Base-by-base conservation (phyloP, 78 protist genomes). In the Tieghemostelium lacteum region DNA sequence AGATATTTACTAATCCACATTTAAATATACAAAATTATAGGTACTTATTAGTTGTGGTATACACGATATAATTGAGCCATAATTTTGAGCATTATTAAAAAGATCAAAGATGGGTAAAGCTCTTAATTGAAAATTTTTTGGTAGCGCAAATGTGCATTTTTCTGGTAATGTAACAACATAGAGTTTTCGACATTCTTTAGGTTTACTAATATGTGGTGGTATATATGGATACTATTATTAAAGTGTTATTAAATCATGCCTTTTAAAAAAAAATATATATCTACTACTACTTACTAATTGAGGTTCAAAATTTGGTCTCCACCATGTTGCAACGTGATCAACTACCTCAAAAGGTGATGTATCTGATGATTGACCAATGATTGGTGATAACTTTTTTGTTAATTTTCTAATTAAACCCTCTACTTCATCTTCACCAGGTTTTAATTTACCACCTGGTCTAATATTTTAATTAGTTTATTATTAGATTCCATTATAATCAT, bases 61-160 rank as follows among this genome's bases (percentile, higher is more conserved):
- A 50, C 92, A 58, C 16, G 88, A 64, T 33, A 93, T 93, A 14
- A 75, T 45, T n/a, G 88, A 20, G 0, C 95, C 95, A 67, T 93
- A 93, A 39, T 73, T 26, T 66, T 52, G 71, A 42, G 76, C 24
- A 54, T 88, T 95, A 62, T 95, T 95, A 54, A 86, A 95, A 45
- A 96, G 69, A 29, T 96, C 97, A 55, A 92, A 94, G 42, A 96
- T 29, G 29, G 96, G 95, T 3, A 95, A 94, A 24, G 96, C 96
- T 29, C 92, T 85, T 39, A 96, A 83, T 37, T 76, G 86, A 39
- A 83, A 31, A 75, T 93, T 95, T 8, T 37, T n/a, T 49, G 97
- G 93, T 26, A 95, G 87, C 29, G 96, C 94, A 55, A 95, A 93
- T 33, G 87, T 76, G 66, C 95, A 74, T 57, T 83, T 86, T 57